Base-by-base conservation (phyloP, 129 eudicot genomes). In the Scalesia atractyloides region DNA sequence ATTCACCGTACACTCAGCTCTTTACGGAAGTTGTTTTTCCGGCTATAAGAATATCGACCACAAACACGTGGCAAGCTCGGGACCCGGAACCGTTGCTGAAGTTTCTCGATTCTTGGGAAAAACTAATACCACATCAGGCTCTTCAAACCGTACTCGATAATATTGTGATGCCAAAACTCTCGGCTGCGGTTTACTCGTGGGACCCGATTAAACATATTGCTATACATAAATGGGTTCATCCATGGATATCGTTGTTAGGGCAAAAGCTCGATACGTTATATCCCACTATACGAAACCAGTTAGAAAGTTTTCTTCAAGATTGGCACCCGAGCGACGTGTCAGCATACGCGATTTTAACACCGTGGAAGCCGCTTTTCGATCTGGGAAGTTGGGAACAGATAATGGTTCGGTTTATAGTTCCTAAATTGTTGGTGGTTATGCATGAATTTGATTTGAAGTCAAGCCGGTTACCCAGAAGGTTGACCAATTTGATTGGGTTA, bases 201-300 rank as follows among this genome's bases (percentile, higher is more conserved):
- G 98, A 92, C 68, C 96, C 96, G 16, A 84, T 87, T 33, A 96
- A 89, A 75, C 87, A 89, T 3, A 82, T 87, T 18, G 89, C 96
- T 0, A 87, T 92, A 36, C 98, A 92, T 81, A 80, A 80, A 5
- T 92, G 98, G 98, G 84, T 92, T 56, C 96, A 89, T 79, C 98
- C 98, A 4, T 92, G 96, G 97, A 71, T 91, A 49, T 94, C 93
- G 0, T 72, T 85, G 70, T 70, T 92, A 52, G 91, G 97, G 0
- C 81, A 81, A 22, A 85, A 79, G 74, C 74, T 89, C 4, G 96
- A 85, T 78, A 63, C 66, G 10, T 74, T 85, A 22, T 81, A 87
- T 72, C 85, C 81, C 69, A 72, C 85, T 1, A 90, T 90, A 52
- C 85, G 93, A n/a, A 48, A 34, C 44, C 83, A 85, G 57, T 70